These are phyloP conservation scores for Aechmea fasciata DNA, from an alignment of 176 grass and related monocot species.

Conservation along the genomic window DNA sequence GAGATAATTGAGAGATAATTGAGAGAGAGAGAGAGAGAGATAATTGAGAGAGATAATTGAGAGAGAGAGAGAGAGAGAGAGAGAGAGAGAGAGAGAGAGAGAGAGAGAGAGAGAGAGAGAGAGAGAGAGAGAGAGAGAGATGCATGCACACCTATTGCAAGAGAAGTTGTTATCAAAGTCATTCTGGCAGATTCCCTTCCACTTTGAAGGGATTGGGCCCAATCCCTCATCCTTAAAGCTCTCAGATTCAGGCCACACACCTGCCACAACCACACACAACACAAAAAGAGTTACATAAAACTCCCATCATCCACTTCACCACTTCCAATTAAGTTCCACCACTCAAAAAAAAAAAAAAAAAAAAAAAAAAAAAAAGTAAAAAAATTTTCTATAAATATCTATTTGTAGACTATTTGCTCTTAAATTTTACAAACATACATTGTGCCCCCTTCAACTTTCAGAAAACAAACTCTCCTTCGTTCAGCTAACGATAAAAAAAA, in stretches of 20 bases:
- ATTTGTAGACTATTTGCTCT: too few species aligned
- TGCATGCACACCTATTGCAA: conserved; percentile 58
- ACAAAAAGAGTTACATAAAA: not conserved
- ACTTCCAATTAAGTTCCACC: too few species aligned
- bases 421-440: too few species aligned
- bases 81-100: not conserved
- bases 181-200: conserved; percentile 74
- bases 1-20: too few species aligned
- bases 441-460: too few species aligned
- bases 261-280: conserved; percentile 10
- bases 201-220: conserved; percentile 37
- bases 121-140: not conserved
- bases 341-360: not conserved
- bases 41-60: not conserved
- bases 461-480: too few species aligned
- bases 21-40: not conserved
- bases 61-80: not conserved
- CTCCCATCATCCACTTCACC: too few species aligned
- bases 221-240: conserved; percentile 62
- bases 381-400: too few species aligned
- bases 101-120: not conserved
- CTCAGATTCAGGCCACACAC: conserved; percentile 79
- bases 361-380: too few species aligned
- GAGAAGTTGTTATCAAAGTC: conserved; percentile 29
- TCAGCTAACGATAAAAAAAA: too few species aligned